phyloP scores from a whole-genome alignment of 805 yeast genomes.

The Candida quercuum region DNA sequence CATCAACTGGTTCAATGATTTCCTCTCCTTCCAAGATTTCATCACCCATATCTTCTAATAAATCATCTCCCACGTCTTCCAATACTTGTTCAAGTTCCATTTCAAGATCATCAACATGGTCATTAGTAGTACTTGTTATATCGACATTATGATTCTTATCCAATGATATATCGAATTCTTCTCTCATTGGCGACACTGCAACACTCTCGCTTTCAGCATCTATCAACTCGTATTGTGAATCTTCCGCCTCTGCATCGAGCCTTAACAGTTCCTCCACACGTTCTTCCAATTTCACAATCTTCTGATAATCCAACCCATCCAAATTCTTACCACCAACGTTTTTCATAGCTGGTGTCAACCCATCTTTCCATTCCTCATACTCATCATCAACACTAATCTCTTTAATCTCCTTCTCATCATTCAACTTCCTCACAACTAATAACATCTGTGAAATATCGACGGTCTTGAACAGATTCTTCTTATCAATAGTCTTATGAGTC shows the following conservation, averaged over 20 bases:
- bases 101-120: constrained; percentile 40
- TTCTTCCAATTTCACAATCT: constrained; percentile 72
- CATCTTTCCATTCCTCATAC: constrained; percentile 49
- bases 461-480: constrained; percentile 82
- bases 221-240: constrained; percentile 67
- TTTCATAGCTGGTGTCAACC: constrained; percentile 76
- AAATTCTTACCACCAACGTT: constrained; percentile 67
- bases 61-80: constrained; percentile 21
- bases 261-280: constrained; percentile 71
- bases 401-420: constrained; percentile 42
- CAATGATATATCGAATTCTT: neutral
- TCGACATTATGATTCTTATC: constrained; percentile 1
- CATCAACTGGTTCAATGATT: constrained; percentile 12
- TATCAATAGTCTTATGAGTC: constrained; percentile 82
- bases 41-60: too few species aligned
- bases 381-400: constrained; percentile 30
- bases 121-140: constrained; percentile 10
- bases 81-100: constrained; percentile 54
- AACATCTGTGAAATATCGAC: constrained; percentile 84
- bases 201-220: constrained; percentile 38
- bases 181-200: neutral
- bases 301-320: constrained; percentile 60
- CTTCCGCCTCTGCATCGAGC: constrained; percentile 81
- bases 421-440: constrained; percentile 56
- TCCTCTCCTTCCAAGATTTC: constrained; percentile 32